Conservation (phyloP, 306 rosid genomes). For the Nissolia schottii region DNA sequence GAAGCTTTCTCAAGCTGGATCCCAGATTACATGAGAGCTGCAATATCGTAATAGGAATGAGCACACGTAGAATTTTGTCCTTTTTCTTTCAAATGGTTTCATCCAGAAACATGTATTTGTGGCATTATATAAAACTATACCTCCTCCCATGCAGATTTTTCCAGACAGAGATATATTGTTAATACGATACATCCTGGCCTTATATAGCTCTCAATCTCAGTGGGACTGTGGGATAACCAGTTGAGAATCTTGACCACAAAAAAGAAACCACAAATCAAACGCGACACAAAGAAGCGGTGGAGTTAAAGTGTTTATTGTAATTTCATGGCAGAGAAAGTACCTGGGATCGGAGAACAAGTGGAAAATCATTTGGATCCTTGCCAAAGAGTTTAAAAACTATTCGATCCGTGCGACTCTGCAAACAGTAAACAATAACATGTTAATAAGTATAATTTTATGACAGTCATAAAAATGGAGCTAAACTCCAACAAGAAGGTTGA, state of each 20-base stretch:
- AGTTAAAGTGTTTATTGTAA: conserved; percentile 5
- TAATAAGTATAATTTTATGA: neutral
- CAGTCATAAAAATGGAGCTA: neutral
- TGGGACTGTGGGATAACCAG: conserved; percentile 77
- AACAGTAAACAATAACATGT: conserved; percentile 12
- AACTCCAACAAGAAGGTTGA: neutral
- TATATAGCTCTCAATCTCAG: conserved; percentile 82
- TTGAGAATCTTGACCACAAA: conserved; percentile 47
- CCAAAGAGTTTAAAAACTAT: conserved; percentile 94
- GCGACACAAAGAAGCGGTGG: conserved; percentile 1
- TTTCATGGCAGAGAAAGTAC: conserved; percentile 37
- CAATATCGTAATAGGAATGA: conserved; percentile 13
- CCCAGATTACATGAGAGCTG: conserved; percentile 74
- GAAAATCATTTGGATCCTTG: conserved; percentile 81
- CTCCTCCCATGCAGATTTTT: conserved; percentile 67
- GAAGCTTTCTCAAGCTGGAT: conserved; percentile 60
- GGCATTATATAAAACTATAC: conserved; percentile 39
- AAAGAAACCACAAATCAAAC: conserved; percentile 20
- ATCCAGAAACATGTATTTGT: neutral
- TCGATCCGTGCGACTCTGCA: conserved; percentile 86
- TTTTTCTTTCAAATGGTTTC: neutral
- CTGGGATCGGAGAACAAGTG: conserved; percentile 66
- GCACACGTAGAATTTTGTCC: neutral
- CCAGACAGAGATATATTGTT: conserved; percentile 60
- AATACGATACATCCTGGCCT: conserved; percentile 82